Evolutionary conservation across 2,329 filamentous ascomycete genomes (phyloP), one percentile per base, ranked within the genome.

Genomic region (Coniosporium tulheliwenetii): DNA sequence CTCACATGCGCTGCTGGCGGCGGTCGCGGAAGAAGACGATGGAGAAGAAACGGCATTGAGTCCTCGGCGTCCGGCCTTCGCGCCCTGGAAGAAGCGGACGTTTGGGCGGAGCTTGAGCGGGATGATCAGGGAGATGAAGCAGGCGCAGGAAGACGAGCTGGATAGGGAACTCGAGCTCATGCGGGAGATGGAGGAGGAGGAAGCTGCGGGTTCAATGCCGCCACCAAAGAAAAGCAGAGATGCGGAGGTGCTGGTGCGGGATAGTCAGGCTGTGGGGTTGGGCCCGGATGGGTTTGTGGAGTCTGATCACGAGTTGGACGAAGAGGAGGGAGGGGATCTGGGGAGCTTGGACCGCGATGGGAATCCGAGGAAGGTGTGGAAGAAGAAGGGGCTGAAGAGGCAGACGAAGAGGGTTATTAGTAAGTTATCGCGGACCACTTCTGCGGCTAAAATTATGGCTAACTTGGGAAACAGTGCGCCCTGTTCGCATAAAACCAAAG

Each of bases 371-470:
- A 73, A 69, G 41, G 60, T 74, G 1, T 89, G 73, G 66, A 89
- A 87, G 68, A 91, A 91, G 71, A 84, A 83, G 64, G 83, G 82
- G 0, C 73, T 83, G 55, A 91, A 91, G 65, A 70, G 84, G 45
- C 85, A 82, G 41, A 89, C 84, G 2, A 69, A 78, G 45, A 66
- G 70, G 38, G 69, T 73, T 41, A 85, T 78, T 44, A 83, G 81
- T 64, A 67, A 63, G 45, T 75, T 74, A 54, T 56, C 5, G 71
- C 7, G 12, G 36, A 7, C 8, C 7, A 8, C 8, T 12, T 37
- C 12, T 3, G 12, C 3, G 7, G 14, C 15, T 7, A 7, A 15
- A 7, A 7, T 15, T 15, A 13, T 19, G 8, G 14, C 19, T 37
- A 19, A 15, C 15, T 12, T 14, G n/a, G 19, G 12, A 12, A 37